A percentile compares a stretch with the other conserved stretches of the same genome.
Conservation (phyloP, 2,329 filamentous ascomycete species). For the Pseudonectria foliicola region DNA sequence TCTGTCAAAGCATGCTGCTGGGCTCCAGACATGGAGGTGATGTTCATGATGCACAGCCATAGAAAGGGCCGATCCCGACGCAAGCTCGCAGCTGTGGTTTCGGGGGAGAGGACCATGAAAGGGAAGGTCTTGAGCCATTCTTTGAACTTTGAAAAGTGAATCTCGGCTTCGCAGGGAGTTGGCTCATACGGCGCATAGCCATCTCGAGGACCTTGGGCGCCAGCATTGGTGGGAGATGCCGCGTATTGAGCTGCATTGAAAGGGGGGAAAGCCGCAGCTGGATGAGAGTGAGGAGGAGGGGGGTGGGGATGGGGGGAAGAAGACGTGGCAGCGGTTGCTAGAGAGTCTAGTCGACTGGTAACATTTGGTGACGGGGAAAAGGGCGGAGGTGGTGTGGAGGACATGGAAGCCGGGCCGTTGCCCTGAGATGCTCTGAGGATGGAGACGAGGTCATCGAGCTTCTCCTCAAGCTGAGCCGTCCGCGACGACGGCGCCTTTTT, state of each 20-base stretch:
- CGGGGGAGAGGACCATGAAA: constrained; percentile 33
- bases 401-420: constrained; percentile 8
- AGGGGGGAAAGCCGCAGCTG: constrained; percentile 1
- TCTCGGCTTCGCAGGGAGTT: constrained; percentile 31
- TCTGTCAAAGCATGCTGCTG: constrained; percentile 34
- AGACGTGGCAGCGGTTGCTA: constrained; percentile 30
- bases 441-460: constrained; percentile 41
- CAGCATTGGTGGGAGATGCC: constrained; percentile 4
- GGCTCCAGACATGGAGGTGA: constrained; percentile 35
- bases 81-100: constrained; percentile 32
- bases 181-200: constrained; percentile 21
- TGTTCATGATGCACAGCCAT: constrained; percentile 41
- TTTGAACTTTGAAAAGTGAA: constrained; percentile 34
- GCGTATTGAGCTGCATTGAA: constrained; percentile 5
- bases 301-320: constrained; percentile 14
- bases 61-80: constrained; percentile 38
- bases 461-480: constrained; percentile 42
- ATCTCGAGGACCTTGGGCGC: constrained; percentile 10
- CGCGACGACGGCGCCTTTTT: constrained; percentile 29
- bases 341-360: constrained; percentile 28
- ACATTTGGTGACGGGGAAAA: constrained; percentile 9
- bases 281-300: not conserved
- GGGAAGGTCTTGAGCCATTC: constrained; percentile 37
- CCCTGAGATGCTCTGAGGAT: constrained; percentile 32
- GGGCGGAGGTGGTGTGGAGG: constrained; percentile 4